Evolutionary conservation across 306 rosid species (phyloP), one percentile per base, ranked within the genome.

Genomic region (Cicer yamashitae): DNA sequence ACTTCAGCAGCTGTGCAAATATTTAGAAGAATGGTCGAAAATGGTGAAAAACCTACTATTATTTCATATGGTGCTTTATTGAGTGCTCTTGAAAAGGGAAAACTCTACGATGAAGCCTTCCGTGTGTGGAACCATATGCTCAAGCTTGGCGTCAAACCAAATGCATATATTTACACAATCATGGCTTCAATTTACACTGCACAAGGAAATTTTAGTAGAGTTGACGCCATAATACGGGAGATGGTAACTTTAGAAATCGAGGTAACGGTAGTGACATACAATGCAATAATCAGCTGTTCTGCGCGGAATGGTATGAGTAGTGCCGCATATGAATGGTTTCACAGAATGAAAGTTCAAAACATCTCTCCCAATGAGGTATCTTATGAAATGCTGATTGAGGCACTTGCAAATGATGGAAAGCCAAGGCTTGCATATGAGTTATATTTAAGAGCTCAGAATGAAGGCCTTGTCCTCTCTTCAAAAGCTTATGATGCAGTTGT

Each of bases 251-350:
- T 87, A 48, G 89, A 91, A 13, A 75, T 89, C 3, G 99, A 96
- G 76, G 77, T 96, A 64, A 87, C 97, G 0, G 88, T 88, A 3
- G 97, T 96, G 65, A 96, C 97, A 9, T 96, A 87, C 84, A 96
- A 92, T 62, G 98, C 98, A 8, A 83, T 96, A 40, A 92, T 96
- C 40, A 88, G 92, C 30, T 91, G 91, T 10, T 96, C 89, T 77
- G 98, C 84, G 0, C 84, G 88, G 38, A 88, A 90, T 10, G 88
- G 87, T 10, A 85, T 74, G 85, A 88, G 90, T 78, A 83, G 82
- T 74, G 90, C 82, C 38, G 98, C 99, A 30, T 96, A 89, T 44
- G 98, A 89, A 82, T 96, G 99, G 98, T 96, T 96, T 89, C 90
- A 90, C 75, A 81, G 89, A 37, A 86, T 96, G 96, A 88, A 88